A percentile compares a stretch with the other conserved stretches of the same genome.
Evolutionary conservation across 2,329 filamentous ascomycete species (phyloP).

Genomic region (Cryphonectria nitschkei): DNA sequence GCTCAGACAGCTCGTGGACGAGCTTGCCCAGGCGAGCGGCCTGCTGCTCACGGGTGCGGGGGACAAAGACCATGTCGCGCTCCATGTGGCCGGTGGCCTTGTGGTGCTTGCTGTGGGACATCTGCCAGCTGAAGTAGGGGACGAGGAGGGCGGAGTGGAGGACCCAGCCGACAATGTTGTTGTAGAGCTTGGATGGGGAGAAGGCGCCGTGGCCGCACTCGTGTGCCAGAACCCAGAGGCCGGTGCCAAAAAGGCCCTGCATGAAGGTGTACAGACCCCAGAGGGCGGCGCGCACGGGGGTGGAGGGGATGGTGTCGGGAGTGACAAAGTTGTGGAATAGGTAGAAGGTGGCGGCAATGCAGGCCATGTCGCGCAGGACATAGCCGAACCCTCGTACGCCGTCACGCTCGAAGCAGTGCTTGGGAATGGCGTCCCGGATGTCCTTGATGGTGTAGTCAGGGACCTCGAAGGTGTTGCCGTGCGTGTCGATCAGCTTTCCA

Average conservation of each 20-base stretch:
- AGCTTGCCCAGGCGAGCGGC: conserved; percentile 74
- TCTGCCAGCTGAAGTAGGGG: conserved; percentile 99
- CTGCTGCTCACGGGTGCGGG: conserved; percentile 83
- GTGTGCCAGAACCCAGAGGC: conserved; percentile 94
- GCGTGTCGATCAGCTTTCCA: conserved; percentile 81
- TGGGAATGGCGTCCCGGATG: conserved; percentile 94
- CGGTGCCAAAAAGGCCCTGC: conserved; percentile 92
- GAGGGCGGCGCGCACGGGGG: conserved; percentile 64
- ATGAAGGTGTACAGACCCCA: conserved; percentile 73
- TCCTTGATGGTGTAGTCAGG: conserved; percentile 98
- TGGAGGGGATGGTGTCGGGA: conserved; percentile 77
- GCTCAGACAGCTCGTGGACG: conserved; percentile 81
- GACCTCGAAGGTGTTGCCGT: conserved; percentile 91
- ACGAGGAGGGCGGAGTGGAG: conserved; percentile 87
- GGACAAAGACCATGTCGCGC: conserved; percentile 99
- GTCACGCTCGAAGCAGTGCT: conserved; percentile 94
- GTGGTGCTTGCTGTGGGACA: conserved; percentile 99
- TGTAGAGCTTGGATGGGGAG: conserved; percentile 86
- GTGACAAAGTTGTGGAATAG: conserved; percentile 89
- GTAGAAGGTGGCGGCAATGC: conserved; percentile 77
- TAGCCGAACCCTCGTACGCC: conserved; percentile 76
- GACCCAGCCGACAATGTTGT: conserved; percentile 91
- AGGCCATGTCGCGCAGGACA: conserved; percentile 78
- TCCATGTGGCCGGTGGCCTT: conserved; percentile 97
- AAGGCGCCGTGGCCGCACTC: conserved; percentile 98